A percentile compares a stretch with the other conserved stretches of the same genome.
Evolutionary conservation across 805 yeast species (phyloP).

Genomic region (Starmera dryadoides): DNA sequence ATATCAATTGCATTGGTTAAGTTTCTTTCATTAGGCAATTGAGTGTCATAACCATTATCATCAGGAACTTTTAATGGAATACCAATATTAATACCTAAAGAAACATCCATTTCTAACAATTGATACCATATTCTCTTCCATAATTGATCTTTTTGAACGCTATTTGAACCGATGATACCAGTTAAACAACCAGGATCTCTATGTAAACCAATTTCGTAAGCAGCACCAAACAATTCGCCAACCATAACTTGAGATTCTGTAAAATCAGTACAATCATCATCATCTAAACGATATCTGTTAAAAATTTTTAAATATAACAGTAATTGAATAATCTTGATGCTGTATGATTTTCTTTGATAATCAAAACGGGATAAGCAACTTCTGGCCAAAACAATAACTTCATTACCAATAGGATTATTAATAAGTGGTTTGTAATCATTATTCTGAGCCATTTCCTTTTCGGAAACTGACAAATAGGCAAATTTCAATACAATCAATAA

Average conservation of each 20-base stretch:
- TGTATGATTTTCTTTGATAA: constrained; percentile 35
- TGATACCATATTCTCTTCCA: constrained; percentile 21
- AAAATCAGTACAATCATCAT: constrained; percentile 47
- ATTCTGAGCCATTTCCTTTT: constrained; percentile 6
- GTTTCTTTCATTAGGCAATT: constrained; percentile 25
- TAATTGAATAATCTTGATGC: constrained; percentile 44
- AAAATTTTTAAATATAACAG: constrained; percentile 42
- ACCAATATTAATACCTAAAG: constrained; percentile 9
- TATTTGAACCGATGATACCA: constrained; percentile 3
- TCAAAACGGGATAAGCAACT: constrained; percentile 46
- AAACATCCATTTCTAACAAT: constrained; percentile 17
- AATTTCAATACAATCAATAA: constrained; percentile 15
- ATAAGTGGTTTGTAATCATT: constrained; percentile 2
- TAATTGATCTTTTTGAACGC: constrained; percentile 8
- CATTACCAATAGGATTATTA: constrained; percentile 6
- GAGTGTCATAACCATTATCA: constrained; percentile 13
- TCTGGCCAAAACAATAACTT: constrained; percentile 6
- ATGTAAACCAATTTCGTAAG: constrained; percentile 45
- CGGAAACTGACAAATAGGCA: constrained; percentile 11
- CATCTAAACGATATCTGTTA: constrained; percentile 43
- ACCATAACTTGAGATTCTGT: constrained; percentile 40
- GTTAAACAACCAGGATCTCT: constrained; percentile 39
- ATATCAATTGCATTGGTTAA: constrained; percentile 30
- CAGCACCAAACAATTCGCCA: constrained; percentile 46
- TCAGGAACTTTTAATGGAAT: constrained; percentile 11